These are phyloP conservation scores for Pueraria montana DNA, from an alignment of 306 rosid species.

Conservation along the genomic window DNA sequence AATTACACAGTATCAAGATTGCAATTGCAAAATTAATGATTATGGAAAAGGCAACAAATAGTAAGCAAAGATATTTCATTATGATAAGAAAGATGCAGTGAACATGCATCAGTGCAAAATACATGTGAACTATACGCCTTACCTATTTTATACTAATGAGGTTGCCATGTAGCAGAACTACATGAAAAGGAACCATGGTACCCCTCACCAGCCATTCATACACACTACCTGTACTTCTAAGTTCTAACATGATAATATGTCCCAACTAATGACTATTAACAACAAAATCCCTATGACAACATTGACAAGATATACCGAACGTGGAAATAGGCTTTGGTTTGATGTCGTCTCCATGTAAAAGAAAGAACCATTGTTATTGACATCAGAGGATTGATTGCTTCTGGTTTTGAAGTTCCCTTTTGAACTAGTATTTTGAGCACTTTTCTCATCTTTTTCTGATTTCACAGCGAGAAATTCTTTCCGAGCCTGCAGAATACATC, in stretches of 20 bases:
- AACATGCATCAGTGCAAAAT: slow-evolving; percentile 1
- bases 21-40: slow-evolving; percentile 25
- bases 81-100: slow-evolving; percentile 27
- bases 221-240: slow-evolving; percentile 34
- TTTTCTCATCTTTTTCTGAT: slow-evolving; percentile 16
- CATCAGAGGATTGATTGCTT: slow-evolving; percentile 31
- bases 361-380: slow-evolving; percentile 45
- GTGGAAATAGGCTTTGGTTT: slow-evolving; percentile 51
- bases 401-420: slow-evolving; percentile 25
- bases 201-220: background rate
- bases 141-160: background rate
- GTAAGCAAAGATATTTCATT: slow-evolving; percentile 14
- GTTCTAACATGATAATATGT: slow-evolving; percentile 46
- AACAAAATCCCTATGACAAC: slow-evolving; percentile 45
- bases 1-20: background rate
- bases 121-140: slow-evolving; percentile 3
- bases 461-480: background rate
- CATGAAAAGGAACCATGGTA: slow-evolving; percentile 29
- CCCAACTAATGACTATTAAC: slow-evolving; percentile 48
- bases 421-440: slow-evolving; percentile 36
- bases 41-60: background rate
- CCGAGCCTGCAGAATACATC: slow-evolving; percentile 54
- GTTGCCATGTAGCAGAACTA: slow-evolving; percentile 9
- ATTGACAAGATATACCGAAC: slow-evolving; percentile 45
- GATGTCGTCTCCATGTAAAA: slow-evolving; percentile 44